These are phyloP conservation scores for Trichosporon coremiiforme DNA, from an alignment of 1,284 basidiomycete genomes.

Conservation along the genomic window DNA sequence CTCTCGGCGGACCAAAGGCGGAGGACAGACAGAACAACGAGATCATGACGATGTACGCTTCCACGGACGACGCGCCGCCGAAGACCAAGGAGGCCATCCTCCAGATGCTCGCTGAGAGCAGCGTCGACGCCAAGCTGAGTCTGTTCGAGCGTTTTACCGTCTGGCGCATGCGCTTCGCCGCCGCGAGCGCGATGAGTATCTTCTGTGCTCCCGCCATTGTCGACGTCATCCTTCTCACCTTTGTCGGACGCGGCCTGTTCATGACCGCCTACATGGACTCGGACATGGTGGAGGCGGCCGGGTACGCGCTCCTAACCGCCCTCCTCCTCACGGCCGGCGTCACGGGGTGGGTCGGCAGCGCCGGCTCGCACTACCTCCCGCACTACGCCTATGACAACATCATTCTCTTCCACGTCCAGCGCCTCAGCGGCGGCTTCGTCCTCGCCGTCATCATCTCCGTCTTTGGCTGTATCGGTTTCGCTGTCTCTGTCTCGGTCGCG, in stretches of 20 bases:
- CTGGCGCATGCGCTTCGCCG: slow-evolving; percentile 23
- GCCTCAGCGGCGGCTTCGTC: slow-evolving; percentile 24
- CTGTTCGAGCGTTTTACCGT: slow-evolving; percentile 20
- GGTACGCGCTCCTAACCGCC: slow-evolving; percentile 22
- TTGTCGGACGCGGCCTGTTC: slow-evolving; percentile 25
- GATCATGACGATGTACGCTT: slow-evolving; percentile 28
- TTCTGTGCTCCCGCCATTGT: slow-evolving; percentile 25
- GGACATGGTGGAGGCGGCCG: slow-evolving; percentile 16
- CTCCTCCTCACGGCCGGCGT: slow-evolving; percentile 24
- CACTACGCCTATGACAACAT: slow-evolving; percentile 27
- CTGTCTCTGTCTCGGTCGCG: not conserved
- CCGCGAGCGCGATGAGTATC: slow-evolving; percentile 25
- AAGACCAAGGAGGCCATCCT: slow-evolving; percentile 19
- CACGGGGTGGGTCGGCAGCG: slow-evolving; percentile 28
- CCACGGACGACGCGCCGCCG: slow-evolving; percentile 6
- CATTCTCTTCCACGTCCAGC: slow-evolving; percentile 26
- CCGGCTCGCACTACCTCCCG: slow-evolving; percentile 23
- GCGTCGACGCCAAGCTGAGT: slow-evolving; percentile 20
- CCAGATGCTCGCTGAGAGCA: slow-evolving; percentile 23
- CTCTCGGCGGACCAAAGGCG: slow-evolving; percentile 12
- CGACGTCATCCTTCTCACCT: slow-evolving; percentile 26
- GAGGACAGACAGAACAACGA: slow-evolving; percentile 22
- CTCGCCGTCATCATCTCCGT: slow-evolving; percentile 21
- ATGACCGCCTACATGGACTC: slow-evolving; percentile 26
- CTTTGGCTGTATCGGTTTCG: slow-evolving; percentile 21